Evolutionary conservation across 1,139 yeast genomes (phyloP).

Genomic region (Suhomyces bokatorum): DNA sequence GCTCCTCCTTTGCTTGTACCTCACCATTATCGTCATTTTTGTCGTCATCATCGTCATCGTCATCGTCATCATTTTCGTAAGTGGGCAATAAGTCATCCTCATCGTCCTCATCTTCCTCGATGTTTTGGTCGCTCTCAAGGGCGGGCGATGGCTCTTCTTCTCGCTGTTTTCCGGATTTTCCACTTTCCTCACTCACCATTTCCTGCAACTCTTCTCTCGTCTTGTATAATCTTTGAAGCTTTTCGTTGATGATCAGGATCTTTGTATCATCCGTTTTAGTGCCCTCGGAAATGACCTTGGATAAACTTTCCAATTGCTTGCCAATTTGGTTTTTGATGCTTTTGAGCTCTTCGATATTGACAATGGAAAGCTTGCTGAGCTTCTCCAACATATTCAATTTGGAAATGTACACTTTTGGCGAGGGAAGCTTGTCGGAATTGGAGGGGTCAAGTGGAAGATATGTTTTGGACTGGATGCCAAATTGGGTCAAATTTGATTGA

Average conservation of each 20-base stretch:
- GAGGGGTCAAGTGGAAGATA: slow-evolving; percentile 45
- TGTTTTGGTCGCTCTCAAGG: slow-evolving; percentile 15
- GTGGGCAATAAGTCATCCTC: slow-evolving; percentile 30
- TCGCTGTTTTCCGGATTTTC: neutral
- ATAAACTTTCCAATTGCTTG: slow-evolving; percentile 43
- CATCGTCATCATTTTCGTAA: slow-evolving; percentile 28
- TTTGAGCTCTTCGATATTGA: slow-evolving; percentile 40
- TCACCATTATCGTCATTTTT: neutral
- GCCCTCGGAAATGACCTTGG: slow-evolving; percentile 43
- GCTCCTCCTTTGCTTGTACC: neutral
- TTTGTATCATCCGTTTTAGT: slow-evolving; percentile 47
- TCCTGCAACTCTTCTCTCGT: slow-evolving; percentile 49
- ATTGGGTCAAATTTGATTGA: slow-evolving; percentile 43
- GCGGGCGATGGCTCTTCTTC: slow-evolving; percentile 18
- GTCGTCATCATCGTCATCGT: slow-evolving; percentile 20
- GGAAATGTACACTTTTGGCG: slow-evolving; percentile 50
- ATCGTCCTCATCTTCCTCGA: slow-evolving; percentile 21
- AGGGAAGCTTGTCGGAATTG: slow-evolving; percentile 49
- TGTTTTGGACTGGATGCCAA: slow-evolving; percentile 44
- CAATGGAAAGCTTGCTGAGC: slow-evolving; percentile 38
- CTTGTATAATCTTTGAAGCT: slow-evolving; percentile 34
- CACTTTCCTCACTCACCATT: slow-evolving; percentile 35
- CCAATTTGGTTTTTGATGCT: slow-evolving; percentile 41
- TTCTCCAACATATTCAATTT: slow-evolving; percentile 48
- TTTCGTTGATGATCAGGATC: slow-evolving; percentile 41